These are phyloP conservation scores for Hamigera avellanea DNA, from an alignment of 495 filamentous ascomycete species.

Conservation along the genomic window DNA sequence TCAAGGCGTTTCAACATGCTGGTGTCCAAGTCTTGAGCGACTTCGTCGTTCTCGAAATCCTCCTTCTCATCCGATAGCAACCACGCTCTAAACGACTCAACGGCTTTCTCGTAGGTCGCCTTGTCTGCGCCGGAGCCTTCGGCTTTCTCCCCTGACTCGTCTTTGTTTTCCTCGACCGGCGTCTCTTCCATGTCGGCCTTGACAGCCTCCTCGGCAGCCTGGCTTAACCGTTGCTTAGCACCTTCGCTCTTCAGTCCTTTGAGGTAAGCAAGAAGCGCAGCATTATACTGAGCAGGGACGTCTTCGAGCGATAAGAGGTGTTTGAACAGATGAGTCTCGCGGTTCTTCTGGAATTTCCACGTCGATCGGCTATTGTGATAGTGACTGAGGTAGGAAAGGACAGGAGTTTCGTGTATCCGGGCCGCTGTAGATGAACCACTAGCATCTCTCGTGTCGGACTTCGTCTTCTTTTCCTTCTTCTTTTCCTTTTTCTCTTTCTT, in stretches of 20 bases:
- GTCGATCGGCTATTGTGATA: slow-evolving; percentile 51
- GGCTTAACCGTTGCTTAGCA: slow-evolving; percentile 47
- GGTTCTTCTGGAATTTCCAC: slow-evolving; percentile 93
- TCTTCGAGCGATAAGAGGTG: slow-evolving; percentile 57
- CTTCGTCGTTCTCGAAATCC: slow-evolving; percentile 19
- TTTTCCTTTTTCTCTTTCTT: slow-evolving; percentile 22
- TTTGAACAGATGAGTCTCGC: slow-evolving; percentile 73
- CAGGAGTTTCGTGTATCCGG: slow-evolving; percentile 36
- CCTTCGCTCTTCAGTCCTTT: slow-evolving; percentile 55
- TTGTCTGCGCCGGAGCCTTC: slow-evolving; percentile 23
- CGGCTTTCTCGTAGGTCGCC: slow-evolving; percentile 43
- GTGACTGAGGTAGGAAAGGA: slow-evolving; percentile 59
- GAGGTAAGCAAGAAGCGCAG: slow-evolving; percentile 57
- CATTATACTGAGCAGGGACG: slow-evolving; percentile 53
- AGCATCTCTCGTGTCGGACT: slow-evolving; percentile 13
- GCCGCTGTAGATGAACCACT: slow-evolving; percentile 6
- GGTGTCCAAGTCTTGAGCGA: slow-evolving; percentile 26
- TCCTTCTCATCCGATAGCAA: slow-evolving; percentile 17
- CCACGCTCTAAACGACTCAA: slow-evolving; percentile 29
- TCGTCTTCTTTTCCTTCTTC: slow-evolving; percentile 24
- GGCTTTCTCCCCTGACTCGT: slow-evolving; percentile 1
- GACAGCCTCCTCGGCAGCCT: slow-evolving; percentile 45
- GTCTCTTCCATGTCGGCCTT: slow-evolving; percentile 27
- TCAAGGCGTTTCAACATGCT: slow-evolving; percentile 26
- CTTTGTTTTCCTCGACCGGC: slow-evolving; percentile 17